These are phyloP conservation scores for Podospora comata DNA, from an alignment of 495 filamentous ascomycete species.

Conservation along the genomic window DNA sequence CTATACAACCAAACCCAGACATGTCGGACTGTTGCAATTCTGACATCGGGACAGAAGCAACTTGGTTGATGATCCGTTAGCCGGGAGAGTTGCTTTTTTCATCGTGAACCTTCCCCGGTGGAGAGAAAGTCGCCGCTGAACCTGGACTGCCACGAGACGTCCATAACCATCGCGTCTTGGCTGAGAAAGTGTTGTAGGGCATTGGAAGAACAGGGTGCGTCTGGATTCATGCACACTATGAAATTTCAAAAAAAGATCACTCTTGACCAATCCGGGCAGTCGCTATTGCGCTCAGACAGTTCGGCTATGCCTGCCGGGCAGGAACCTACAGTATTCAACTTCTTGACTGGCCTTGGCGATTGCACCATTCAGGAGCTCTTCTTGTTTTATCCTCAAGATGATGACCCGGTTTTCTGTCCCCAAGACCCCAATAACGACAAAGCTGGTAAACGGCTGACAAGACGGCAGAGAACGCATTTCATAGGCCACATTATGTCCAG, in stretches of 20 bases:
- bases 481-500: background rate
- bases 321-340: background rate
- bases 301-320: background rate
- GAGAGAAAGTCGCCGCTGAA: background rate
- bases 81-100: background rate
- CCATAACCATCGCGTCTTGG: background rate
- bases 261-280: background rate
- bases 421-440: background rate
- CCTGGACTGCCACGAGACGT: background rate
- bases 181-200: background rate
- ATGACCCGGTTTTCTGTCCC: background rate
- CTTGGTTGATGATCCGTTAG: background rate
- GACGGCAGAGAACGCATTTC: too few relatives aligned
- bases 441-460: background rate
- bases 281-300: background rate
- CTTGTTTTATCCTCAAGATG: background rate
- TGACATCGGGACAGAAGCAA: background rate
- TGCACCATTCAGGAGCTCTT: constrained; percentile 8
- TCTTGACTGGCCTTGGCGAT: background rate
- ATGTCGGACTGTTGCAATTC: background rate
- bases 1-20: background rate
- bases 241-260: background rate
- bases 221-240: background rate
- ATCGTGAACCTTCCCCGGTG: background rate
- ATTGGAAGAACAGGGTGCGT: background rate